These are phyloP conservation scores for Spencermartinsiella europaea DNA, from an alignment of 805 yeast species.

Conservation along the genomic window DNA sequence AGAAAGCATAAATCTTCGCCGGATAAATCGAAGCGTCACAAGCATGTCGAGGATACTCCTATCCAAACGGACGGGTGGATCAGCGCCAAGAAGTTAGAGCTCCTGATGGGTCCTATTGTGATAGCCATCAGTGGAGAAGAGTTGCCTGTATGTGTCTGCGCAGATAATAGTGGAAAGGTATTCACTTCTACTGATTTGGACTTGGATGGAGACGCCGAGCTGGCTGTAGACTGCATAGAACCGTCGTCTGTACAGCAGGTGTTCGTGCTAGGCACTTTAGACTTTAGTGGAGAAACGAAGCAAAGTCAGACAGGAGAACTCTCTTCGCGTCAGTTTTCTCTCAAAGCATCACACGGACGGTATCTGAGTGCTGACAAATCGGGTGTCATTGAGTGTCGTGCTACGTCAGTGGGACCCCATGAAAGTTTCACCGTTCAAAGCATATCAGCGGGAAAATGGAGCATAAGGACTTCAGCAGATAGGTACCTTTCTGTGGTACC, in stretches of 20 bases:
- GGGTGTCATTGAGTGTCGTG: conserved; percentile 25
- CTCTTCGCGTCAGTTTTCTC: conserved; percentile 20
- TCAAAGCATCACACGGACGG: conserved; percentile 29
- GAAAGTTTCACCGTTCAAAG: conserved; percentile 25
- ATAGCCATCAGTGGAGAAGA: conserved; percentile 16
- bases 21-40: conserved; percentile 2
- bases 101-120: conserved; percentile 34
- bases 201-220: conserved; percentile 5
- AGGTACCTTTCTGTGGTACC: conserved; percentile 14
- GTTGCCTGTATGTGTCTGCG: conserved; percentile 15
- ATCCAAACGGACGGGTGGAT: conserved; percentile 23
- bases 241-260: conserved; percentile 34
- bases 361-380: conserved; percentile 24
- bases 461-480: conserved; percentile 15
- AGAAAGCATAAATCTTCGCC: conserved; percentile 9
- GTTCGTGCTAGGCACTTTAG: conserved; percentile 24
- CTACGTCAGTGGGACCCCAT: conserved; percentile 33
- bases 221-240: conserved; percentile 22
- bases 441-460: conserved; percentile 23
- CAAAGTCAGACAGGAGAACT: too few species aligned
- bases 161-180: conserved; percentile 25
- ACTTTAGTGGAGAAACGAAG: conserved; percentile 7
- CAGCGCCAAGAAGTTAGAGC: conserved; percentile 26
- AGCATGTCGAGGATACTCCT: not conserved
- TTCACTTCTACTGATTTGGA: conserved; percentile 21